Base-by-base conservation (phyloP, 2,329 filamentous ascomycete genomes). In the Thelonectria discophora region DNA sequence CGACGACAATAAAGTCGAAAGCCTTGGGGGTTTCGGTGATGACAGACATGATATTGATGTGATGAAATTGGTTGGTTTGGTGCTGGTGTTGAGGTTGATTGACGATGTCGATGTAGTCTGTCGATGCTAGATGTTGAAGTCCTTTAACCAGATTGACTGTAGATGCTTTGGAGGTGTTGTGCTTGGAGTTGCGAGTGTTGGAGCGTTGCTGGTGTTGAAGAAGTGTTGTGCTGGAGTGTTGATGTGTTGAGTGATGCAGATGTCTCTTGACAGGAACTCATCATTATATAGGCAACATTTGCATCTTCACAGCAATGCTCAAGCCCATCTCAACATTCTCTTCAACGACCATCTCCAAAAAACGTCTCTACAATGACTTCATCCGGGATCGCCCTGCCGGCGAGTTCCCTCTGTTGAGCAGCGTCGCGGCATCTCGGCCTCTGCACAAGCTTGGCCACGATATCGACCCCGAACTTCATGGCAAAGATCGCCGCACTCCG, bases 1-100 rank as follows among this genome's bases (percentile, higher is more conserved):
- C 60, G 12, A 63, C 60, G 57, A 63, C 52, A 12, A 63, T 60
- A 37, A 60, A 63, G 47, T 63, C 56, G 46, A 63, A 60, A 24
- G 52, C 20, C 20, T 53, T 56, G 30, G 51, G 60, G 34, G 47
- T 24, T 34, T 63, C 60, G 17, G 34, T 56, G 40, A 60, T 49
- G 51, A 56, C 30, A 40, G 60, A 21, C 42, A 63, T 63, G 24
- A 4, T 45, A 17, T 24, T 55, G 62, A 12, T 0, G 68, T 66
- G 60, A 58, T 5, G 34, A 37, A 68, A 63, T 51, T 66, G 15
- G 18, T 32, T 32, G 21, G 3, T 43, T 32, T 32, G 21, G 3
- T 43, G 37, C 24, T 42, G n/a, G 48, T 52, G 10, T 8, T 42
- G n/a, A 42, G n/a, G 9, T 30, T 30, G 15, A 5, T 40, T 20